Conservation (phyloP, 257 asterid genomes). For the Voacanga thouarsii region DNA sequence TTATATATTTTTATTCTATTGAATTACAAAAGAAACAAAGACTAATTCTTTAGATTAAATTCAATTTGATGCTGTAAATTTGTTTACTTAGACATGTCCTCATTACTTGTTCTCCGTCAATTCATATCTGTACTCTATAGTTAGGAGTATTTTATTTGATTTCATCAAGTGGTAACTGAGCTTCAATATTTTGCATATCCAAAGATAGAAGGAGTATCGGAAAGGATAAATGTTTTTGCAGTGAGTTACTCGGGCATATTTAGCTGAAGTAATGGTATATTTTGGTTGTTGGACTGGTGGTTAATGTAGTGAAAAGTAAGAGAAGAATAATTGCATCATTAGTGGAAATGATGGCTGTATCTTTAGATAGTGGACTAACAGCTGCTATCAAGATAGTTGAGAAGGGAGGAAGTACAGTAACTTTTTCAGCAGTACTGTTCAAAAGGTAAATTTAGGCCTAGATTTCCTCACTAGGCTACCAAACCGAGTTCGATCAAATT, state of each 20-base stretch:
- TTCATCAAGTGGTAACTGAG: too few relatives aligned
- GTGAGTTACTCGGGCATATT: not conserved
- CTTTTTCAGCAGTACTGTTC: slow-evolving; percentile 4
- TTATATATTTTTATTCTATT: slow-evolving; percentile 31
- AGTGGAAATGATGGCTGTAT: not conserved
- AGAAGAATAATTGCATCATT: not conserved
- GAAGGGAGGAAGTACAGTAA: not conserved
- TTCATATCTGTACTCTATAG: not conserved
- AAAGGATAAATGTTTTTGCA: not conserved
- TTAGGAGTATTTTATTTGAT: not conserved
- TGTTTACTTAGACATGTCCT: slow-evolving; percentile 13
- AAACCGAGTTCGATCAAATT: not conserved
- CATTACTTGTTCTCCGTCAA: slow-evolving; percentile 9
- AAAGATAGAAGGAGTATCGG: not conserved
- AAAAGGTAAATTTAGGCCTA: slow-evolving; percentile 6
- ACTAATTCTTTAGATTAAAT: slow-evolving; percentile 37
- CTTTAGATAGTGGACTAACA: not conserved
- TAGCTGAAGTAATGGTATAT: not conserved
- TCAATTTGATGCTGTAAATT: slow-evolving; percentile 21
- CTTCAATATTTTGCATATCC: not conserved
- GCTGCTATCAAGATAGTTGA: not conserved
- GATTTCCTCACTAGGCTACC: not conserved
- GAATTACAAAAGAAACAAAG: slow-evolving; percentile 33
- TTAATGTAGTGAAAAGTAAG: slow-evolving; percentile 4
- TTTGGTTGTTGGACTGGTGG: not conserved